Evolutionary conservation across 2,329 filamentous ascomycete genomes (phyloP), one percentile per base, ranked within the genome.

Genomic region (Geoglossum cookeanum): DNA sequence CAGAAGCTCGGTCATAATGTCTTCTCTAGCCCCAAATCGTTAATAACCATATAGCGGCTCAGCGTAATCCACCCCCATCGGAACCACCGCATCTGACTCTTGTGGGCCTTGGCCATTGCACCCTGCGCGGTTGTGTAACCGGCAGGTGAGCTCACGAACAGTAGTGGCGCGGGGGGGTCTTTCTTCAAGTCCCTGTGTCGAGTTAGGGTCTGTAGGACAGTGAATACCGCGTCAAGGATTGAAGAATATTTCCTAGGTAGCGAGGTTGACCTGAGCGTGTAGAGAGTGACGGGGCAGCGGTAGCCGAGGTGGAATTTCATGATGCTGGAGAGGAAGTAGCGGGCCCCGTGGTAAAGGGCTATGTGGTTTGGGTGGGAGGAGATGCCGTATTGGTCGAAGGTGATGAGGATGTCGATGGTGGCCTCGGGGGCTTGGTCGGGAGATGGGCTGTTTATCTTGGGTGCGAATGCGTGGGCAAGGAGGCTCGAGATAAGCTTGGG

Each of bases 21-120:
- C 63, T 75, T 77, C 68, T 79, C 80, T 64, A 75, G 74, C 65
- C 75, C 78, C 70, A 98, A 67, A 68, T 97, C 90, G 70, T 98
- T 98, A 35, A 97, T 78, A 58, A 89, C 78, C 92, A 98, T 97
- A 71, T 97, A 98, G 60, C 92, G 77, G 65, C 89, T 92, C 58
- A 95, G 68, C 0, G 80, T 77, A 66, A 98, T 95, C 89, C 90
- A 98, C 2, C 89, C 87, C 79, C 89, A 97, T 6, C 92, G 80
- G 67, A 97, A 98, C 92, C 92, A 98, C 42, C 87, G 80, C 92
- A 98, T 98, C 76, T 98, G 92, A 69, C 89, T 96, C 71, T 81
- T 76, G 73, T 98, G 92, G 32, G 87, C 91, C 57, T 78, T 76
- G 1, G 86, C 89, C 92, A 98, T 98, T 35, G 92, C 90, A 57